Evolutionary conservation across 1,139 yeast genomes (phyloP).

Genomic region (Geotrichum klebahnii): DNA sequence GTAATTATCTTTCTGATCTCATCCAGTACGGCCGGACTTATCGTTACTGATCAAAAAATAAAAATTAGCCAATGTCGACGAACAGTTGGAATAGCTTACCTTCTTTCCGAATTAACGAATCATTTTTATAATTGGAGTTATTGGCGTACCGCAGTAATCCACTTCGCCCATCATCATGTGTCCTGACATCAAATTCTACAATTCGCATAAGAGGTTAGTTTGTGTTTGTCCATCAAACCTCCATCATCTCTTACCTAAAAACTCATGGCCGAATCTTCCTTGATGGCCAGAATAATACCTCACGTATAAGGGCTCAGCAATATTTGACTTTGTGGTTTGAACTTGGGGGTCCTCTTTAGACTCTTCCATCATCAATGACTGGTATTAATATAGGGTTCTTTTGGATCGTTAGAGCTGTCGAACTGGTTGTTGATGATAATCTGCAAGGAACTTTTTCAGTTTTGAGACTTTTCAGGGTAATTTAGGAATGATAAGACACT

Average conservation of each 20-base stretch:
- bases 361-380: neutral
- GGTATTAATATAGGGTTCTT: neutral
- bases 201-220: neutral
- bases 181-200: constrained; percentile 43
- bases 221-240: too few relatives aligned
- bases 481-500: neutral
- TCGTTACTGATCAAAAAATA: constrained; percentile 28
- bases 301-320: constrained; percentile 38
- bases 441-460: constrained; percentile 65
- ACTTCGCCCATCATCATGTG: constrained; percentile 36
- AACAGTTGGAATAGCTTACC: neutral
- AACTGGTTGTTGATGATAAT: constrained; percentile 95
- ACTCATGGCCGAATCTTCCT: constrained; percentile 48
- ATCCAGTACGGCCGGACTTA: constrained; percentile 40
- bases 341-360: neutral
- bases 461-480: neutral
- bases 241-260: constrained; percentile 39
- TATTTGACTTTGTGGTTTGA: neutral
- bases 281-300: constrained; percentile 46
- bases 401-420: constrained; percentile 97
- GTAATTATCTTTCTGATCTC: constrained; percentile 40
- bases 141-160: constrained; percentile 46
- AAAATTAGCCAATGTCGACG: neutral
- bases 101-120: constrained; percentile 43
- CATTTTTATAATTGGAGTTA: constrained; percentile 47